A percentile compares a stretch with the other conserved stretches of the same genome.
Conservation (phyloP, 306 rosid species). For the Sicyos baderoa region DNA sequence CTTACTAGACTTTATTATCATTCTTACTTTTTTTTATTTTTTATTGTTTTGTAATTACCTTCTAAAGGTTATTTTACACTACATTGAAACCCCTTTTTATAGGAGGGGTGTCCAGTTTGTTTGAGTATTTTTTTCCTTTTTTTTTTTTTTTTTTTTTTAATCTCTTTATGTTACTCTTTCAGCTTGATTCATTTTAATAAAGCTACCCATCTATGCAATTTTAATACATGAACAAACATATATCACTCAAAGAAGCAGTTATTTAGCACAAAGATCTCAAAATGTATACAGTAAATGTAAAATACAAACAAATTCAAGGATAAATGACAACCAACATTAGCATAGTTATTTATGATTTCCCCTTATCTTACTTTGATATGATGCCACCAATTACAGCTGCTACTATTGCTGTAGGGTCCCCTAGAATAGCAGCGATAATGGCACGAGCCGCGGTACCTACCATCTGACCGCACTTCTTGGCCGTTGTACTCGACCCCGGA, state of each 20-base stretch:
- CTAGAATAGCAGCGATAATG: slow-evolving; percentile 41
- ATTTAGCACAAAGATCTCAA: neutral
- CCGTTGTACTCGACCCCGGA: slow-evolving; percentile 22
- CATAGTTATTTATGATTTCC: neutral
- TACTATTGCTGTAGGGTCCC: slow-evolving; percentile 44
- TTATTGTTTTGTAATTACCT: too few species aligned
- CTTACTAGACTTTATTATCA: too few species aligned
- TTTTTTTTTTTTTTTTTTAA: too few species aligned
- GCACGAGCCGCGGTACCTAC: slow-evolving; percentile 41
- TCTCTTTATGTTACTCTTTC: too few species aligned
- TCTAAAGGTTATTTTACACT: too few species aligned
- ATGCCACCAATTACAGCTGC: slow-evolving; percentile 36
- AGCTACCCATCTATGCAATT: too few species aligned
- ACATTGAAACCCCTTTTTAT: too few species aligned
- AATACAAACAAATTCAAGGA: slow-evolving; percentile 8
- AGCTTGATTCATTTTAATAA: too few species aligned
- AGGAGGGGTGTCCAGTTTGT: too few species aligned
- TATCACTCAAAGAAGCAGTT: neutral
- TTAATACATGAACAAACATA: neutral
- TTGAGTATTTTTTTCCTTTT: too few species aligned
- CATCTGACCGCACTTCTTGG: slow-evolving; percentile 36
- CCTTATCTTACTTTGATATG: slow-evolving; percentile 22
- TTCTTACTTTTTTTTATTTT: too few species aligned
- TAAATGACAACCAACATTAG: neutral
- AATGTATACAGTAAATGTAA: neutral